Conservation (phyloP, 441 rosid species). For the Corymbia calophylla region DNA sequence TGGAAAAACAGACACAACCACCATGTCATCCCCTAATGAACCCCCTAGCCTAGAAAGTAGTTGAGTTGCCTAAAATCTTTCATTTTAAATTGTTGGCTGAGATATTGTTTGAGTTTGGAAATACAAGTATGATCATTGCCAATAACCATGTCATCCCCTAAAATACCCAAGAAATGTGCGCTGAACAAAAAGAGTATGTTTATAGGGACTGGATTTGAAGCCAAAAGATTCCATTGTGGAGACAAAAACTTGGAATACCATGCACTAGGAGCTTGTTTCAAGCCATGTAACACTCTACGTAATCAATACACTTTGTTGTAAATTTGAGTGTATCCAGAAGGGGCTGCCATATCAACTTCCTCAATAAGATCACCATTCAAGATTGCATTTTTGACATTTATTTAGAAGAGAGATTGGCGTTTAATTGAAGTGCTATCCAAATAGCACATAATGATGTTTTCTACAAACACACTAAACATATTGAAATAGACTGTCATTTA, state of each 20-base stretch:
- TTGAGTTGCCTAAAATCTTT: neutral
- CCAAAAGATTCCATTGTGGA: neutral
- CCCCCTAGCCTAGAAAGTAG: accelerated
- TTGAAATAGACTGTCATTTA: neutral
- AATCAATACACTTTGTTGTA: neutral
- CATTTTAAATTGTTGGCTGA: neutral
- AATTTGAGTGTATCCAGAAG: neutral
- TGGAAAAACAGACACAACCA: neutral
- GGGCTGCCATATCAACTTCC: neutral
- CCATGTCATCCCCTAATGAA: neutral
- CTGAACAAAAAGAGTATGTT: neutral
- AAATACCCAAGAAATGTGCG: neutral
- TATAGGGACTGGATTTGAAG: neutral
- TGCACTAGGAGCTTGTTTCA: accelerated
- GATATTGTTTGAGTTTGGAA: neutral
- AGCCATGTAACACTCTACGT: neutral
- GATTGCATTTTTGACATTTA: neutral
- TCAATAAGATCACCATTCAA: neutral
- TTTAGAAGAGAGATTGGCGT: neutral
- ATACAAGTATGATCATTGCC: neutral
- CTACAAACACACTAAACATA: neutral
- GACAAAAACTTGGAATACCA: neutral
- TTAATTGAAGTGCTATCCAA: neutral
- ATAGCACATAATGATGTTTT: neutral
- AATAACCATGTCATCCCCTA: accelerated